These are phyloP conservation scores for Cephaloascus fragrans DNA, from an alignment of 805 yeast species.

Conservation along the genomic window DNA sequence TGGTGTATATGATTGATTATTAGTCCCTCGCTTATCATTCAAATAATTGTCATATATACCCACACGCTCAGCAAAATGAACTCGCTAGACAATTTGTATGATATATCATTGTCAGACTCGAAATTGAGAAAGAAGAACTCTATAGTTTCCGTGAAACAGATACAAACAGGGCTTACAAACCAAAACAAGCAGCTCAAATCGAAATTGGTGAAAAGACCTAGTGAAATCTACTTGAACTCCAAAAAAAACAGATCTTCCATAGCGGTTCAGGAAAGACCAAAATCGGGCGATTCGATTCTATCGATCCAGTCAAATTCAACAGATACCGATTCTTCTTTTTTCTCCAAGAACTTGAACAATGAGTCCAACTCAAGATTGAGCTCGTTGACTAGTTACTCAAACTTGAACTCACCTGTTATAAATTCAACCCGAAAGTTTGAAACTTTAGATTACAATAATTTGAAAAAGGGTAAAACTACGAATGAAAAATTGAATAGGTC, in stretches of 20 bases:
- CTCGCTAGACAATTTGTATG: neutral
- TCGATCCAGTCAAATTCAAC: slow-evolving; percentile 18
- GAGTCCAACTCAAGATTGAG: slow-evolving; percentile 19
- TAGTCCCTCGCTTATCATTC: neutral
- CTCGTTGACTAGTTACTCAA: slow-evolving; percentile 21
- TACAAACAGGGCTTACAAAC: neutral
- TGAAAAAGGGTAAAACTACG: too few species aligned
- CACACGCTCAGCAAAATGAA: neutral
- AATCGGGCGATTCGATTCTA: slow-evolving; percentile 21
- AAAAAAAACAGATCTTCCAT: slow-evolving; percentile 12
- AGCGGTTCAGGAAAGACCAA: slow-evolving; percentile 11
- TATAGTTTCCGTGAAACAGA: neutral
- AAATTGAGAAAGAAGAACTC: neutral
- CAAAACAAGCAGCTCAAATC: neutral
- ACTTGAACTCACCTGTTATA: slow-evolving; percentile 3
- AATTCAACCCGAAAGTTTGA: neutral
- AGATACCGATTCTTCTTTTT: slow-evolving; percentile 26
- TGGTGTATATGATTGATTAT: neutral
- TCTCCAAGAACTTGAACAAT: slow-evolving; percentile 6
- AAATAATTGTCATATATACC: neutral
- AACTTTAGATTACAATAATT: neutral
- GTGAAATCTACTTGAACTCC: slow-evolving; percentile 27
- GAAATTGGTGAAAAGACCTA: slow-evolving; percentile 16
- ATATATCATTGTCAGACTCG: neutral
- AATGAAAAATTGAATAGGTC: neutral